A percentile compares a stretch with the other conserved stretches of the same genome.
phyloP scores from a whole-genome alignment of 2,329 filamentous ascomycete species.

The Ambrosiella xylebori region DNA sequence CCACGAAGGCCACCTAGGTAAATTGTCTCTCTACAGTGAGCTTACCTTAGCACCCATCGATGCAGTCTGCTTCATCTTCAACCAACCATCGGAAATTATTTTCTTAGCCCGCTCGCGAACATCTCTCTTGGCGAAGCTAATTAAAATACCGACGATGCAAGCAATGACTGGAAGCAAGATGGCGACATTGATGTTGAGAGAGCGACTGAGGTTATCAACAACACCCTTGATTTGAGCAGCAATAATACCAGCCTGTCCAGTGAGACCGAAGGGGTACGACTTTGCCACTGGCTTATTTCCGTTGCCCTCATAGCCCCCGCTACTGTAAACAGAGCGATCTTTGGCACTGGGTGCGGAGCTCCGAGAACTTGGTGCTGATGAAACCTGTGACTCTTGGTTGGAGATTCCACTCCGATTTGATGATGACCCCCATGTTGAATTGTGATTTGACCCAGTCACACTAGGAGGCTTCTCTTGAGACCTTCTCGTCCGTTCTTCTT shows the following conservation, averaged over 20 bases:
- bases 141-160: constrained; percentile 61
- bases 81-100: constrained; percentile 54
- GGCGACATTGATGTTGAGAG: constrained; percentile 39
- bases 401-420: constrained; percentile 2
- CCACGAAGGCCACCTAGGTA: background rate
- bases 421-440: constrained; percentile 5
- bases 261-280: constrained; percentile 18
- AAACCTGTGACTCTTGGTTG: background rate
- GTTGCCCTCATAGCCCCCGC: background rate
- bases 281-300: constrained; percentile 8
- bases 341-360: background rate
- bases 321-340: background rate
- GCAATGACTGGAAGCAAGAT: constrained; percentile 47
- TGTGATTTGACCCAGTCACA: constrained; percentile 21
- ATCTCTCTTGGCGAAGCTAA: constrained; percentile 58
- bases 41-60: constrained; percentile 97
- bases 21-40: constrained; percentile 50
- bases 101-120: constrained; percentile 57
- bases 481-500: constrained; percentile 33
- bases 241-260: constrained; percentile 31
- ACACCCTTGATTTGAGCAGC: constrained; percentile 34
- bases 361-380: background rate
- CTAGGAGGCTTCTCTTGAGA: constrained; percentile 32
- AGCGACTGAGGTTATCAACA: constrained; percentile 32
- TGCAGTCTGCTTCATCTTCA: constrained; percentile 65